Conservation (phyloP, 495 filamentous ascomycete species). For the Acidomyces sp. region DNA sequence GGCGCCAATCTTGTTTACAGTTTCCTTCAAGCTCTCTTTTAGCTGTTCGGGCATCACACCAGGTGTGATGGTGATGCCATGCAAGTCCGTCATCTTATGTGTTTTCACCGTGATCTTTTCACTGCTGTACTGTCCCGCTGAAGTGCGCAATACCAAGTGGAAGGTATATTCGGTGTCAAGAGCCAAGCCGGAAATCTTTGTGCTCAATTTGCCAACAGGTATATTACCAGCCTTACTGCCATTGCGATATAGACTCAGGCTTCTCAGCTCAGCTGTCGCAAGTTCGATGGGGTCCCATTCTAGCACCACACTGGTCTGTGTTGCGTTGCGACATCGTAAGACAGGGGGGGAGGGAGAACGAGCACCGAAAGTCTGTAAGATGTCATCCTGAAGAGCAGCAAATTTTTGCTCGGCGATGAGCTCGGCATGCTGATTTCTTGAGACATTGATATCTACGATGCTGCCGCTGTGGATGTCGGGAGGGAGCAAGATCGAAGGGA, state of each 20-base stretch:
- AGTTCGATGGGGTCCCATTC: slow-evolving; percentile 95
- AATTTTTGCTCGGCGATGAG: slow-evolving; percentile 57
- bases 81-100: slow-evolving; percentile 97
- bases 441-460: slow-evolving; percentile 95
- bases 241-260: slow-evolving; percentile 84
- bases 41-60: slow-evolving; percentile 67
- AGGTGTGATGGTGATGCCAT: slow-evolving; percentile 87
- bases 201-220: slow-evolving; percentile 73
- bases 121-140: slow-evolving; percentile 72
- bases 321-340: slow-evolving; percentile 85
- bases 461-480: slow-evolving; percentile 86
- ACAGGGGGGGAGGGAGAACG: slow-evolving; percentile 63
- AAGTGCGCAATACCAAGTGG: slow-evolving; percentile 79
- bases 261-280: slow-evolving; percentile 79
- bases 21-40: slow-evolving; percentile 57
- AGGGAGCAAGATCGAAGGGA: slow-evolving; percentile 92
- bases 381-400: slow-evolving; percentile 69
- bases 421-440: slow-evolving; percentile 75
- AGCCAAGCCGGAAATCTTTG: slow-evolving; percentile 93
- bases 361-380: slow-evolving; percentile 74
- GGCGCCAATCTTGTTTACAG: slow-evolving; percentile 79
- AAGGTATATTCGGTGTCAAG: slow-evolving; percentile 93
- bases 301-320: slow-evolving; percentile 90
- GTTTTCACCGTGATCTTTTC: slow-evolving; percentile 78
- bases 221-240: slow-evolving; percentile 91